Conservation (phyloP, 805 yeast species). For the Nakazawaea pomicola region DNA sequence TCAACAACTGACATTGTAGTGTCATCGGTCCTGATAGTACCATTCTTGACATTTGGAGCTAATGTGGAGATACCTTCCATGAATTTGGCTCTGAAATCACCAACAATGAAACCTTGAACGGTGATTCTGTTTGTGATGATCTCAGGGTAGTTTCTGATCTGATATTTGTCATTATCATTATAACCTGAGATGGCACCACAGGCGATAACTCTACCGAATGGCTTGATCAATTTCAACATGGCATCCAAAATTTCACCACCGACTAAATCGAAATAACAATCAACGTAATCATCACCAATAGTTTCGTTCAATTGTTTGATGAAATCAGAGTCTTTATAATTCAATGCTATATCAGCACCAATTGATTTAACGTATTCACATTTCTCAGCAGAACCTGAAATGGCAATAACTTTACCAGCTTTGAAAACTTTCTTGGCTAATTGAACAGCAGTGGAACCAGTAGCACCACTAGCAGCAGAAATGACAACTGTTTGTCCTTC, state of each 20-base stretch:
- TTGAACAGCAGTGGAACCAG: conserved; percentile 58
- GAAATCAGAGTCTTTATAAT: conserved; percentile 43
- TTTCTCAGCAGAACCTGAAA: conserved; percentile 57
- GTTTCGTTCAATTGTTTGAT: conserved; percentile 30
- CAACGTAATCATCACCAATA: conserved; percentile 43
- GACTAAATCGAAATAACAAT: conserved; percentile 56
- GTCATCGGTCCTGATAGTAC: conserved; percentile 33
- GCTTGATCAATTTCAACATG: conserved; percentile 33
- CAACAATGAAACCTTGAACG: conserved; percentile 48
- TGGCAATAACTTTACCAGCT: conserved; percentile 53
- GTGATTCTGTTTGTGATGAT: conserved; percentile 47
- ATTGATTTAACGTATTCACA: conserved; percentile 46
- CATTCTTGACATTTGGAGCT: conserved; percentile 31
- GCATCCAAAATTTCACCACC: conserved; percentile 55
- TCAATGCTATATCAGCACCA: conserved; percentile 49
- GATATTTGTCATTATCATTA: conserved; percentile 34
- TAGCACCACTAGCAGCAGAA: conserved; percentile 72
- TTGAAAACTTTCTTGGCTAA: conserved; percentile 47
- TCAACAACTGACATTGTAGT: conserved; percentile 35
- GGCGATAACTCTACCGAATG: conserved; percentile 43
- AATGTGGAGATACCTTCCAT: conserved; percentile 33
- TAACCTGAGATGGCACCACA: conserved; percentile 63
- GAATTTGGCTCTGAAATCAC: conserved; percentile 35
- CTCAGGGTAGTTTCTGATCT: conserved; percentile 34
- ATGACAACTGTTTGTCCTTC: conserved; percentile 44